Base-by-base conservation (phyloP, 805 yeast species). In the Ogataea chonburiensis region DNA sequence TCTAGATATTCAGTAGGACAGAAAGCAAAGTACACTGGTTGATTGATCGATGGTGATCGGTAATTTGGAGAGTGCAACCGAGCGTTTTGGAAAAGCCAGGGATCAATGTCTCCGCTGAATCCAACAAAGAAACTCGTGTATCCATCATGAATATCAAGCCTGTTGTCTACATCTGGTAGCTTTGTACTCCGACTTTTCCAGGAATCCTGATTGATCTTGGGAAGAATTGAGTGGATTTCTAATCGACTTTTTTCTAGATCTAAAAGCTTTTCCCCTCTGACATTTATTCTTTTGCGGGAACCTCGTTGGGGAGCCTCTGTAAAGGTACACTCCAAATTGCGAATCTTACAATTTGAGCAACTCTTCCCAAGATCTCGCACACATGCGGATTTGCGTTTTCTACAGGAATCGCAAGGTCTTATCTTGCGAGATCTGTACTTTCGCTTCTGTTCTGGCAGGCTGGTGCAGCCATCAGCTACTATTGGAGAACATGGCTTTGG, bases 21-120 rank as follows among this genome's bases (percentile, higher is more conserved):
- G 8, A 38, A 11, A 17, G 38, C 13, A 22, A 42, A 42, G 21
- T 31, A 37, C 5, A 42, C 22, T 11, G 32, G 32, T 5, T 24
- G 31, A 4, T n/a, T 24, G 10, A 8, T 12, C n/a, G 34, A 17
- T 6, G 38, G 20, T 16, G 15, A 27, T 28, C 37, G 37, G 22
- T 30, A 36, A n/a, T 36, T 24, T 10, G 25, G 9, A 13, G 19
- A 9, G n/a, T 34, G 24, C 3, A 13, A 7, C 13, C 21, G 11
- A 14, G 17, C 11, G 11, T 24, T 25, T 5, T 34, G 14, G 20
- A 38, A 28, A 16, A 38, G 30, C 43, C 43, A 38, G 7, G 43
- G 43, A 34, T 38, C 43, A 8, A 24, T 13, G 16, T 38, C 43
- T 17, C 43, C 43, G 22, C 34, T 38, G 24, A 38, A 38, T 5